A percentile compares a stretch with the other conserved stretches of the same genome.
These are phyloP conservation scores for Tetratostichococcus sp. DNA, from an alignment of 139 green algal species.

Conservation along the genomic window DNA sequence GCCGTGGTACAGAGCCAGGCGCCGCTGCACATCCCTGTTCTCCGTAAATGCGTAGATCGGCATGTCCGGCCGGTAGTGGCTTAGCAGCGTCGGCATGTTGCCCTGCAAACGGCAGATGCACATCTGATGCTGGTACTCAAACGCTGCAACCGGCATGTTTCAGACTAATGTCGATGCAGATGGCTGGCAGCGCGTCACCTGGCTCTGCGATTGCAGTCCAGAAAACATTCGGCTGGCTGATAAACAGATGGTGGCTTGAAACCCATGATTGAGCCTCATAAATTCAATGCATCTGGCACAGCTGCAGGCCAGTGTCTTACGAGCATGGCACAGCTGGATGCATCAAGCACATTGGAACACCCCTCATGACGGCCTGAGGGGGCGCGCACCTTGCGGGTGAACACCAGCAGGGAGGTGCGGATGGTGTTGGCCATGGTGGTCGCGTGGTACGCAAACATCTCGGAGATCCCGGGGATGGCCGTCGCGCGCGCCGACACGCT, in stretches of 20 bases:
- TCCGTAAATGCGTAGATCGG: constrained; percentile 85
- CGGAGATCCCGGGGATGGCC: constrained; percentile 29
- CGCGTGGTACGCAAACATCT: constrained; percentile 85
- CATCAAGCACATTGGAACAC: too few relatives aligned
- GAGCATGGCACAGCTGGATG: too few relatives aligned
- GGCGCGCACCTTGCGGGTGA: constrained; percentile 30
- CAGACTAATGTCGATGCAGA: too few relatives aligned
- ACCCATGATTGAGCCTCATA: too few relatives aligned
- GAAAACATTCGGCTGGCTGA: too few relatives aligned
- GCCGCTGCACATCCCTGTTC: constrained; percentile 65
- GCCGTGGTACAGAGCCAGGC: constrained; percentile 79
- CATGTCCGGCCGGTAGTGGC: constrained; percentile 76
- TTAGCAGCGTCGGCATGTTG: constrained; percentile 78
- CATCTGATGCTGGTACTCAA: background rate
- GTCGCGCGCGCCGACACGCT: background rate
- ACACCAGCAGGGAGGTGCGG: constrained; percentile 43
- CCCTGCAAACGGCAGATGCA: constrained; percentile 17
- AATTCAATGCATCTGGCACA: too few relatives aligned
- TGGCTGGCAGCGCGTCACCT: too few relatives aligned
- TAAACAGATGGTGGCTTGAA: too few relatives aligned
- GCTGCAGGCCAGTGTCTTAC: too few relatives aligned
- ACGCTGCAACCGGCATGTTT: too few relatives aligned
- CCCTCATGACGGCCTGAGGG: background rate
- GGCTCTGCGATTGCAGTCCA: too few relatives aligned
- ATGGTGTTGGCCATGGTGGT: constrained; percentile 89